Evolutionary conservation across 2,329 filamentous ascomycete genomes (phyloP).

Genomic region (Teratosphaeriaceae sp.): DNA sequence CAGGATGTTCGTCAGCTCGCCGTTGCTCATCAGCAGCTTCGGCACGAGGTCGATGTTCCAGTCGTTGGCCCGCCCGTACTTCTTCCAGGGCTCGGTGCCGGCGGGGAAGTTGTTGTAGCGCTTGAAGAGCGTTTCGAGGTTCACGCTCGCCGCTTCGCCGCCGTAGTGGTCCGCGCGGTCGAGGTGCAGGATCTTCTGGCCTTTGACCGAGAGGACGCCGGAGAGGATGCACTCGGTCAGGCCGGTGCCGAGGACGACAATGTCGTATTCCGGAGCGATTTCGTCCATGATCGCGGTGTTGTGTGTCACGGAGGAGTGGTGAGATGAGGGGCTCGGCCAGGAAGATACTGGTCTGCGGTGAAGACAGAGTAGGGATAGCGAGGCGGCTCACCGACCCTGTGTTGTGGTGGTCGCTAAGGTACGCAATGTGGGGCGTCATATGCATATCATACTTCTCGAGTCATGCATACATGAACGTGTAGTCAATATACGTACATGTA

Average conservation of each 20-base stretch:
- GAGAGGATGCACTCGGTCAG: constrained; percentile 98
- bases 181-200: constrained; percentile 98
- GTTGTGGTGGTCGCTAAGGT: no score
- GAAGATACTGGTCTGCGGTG: no score
- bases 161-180: constrained; percentile 98
- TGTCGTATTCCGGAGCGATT: constrained; percentile 97
- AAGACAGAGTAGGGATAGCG: no score
- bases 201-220: constrained; percentile 95
- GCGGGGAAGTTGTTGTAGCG: constrained; percentile 78
- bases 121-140: constrained; percentile 96
- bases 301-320: no score
- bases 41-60: constrained; percentile 99
- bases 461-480: no score
- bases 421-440: no score
- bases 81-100: constrained; percentile 92
- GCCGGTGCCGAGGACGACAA: constrained; percentile 96
- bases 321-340: no score
- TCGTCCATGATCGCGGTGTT: constrained; percentile 69
- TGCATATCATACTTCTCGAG: no score
- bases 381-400: no score
- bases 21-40: constrained; percentile 97
- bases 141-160: constrained; percentile 93
- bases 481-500: no score
- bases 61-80: constrained; percentile 93
- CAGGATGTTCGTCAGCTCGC: constrained; percentile 96